Base-by-base conservation (phyloP, 2,329 filamentous ascomycete genomes). In the Paraconiothyrium brasiliense region DNA sequence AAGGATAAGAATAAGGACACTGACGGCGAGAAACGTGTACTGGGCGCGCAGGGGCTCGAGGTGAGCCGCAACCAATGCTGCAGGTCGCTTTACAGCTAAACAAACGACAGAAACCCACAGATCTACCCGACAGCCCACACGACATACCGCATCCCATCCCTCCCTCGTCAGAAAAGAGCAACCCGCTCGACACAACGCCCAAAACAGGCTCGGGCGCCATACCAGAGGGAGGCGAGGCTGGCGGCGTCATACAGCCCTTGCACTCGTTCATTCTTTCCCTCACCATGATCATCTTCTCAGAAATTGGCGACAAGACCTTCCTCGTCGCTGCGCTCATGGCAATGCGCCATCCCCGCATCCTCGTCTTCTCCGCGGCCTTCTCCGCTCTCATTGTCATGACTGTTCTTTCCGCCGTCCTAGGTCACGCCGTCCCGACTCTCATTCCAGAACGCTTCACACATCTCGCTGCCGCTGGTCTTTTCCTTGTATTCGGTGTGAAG, bases 301-400 rank as follows among this genome's bases (percentile, higher is more conserved):
- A 99, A 78, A 89, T 99, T 71, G 95, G 95, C 66, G 95, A 99
- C 86, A 99, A 99, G 83, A 99, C 95, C 0, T 99, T 99, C 83
- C 86, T 99, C 47, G 93, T 99, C 24, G 95, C 95, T 7, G 94
- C 94, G 8, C 87, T 99, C 20, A 99, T 99, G 95, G 95, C 95
- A 13, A 99, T 99, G 95, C 95, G 97, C 77, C 94, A 99, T 73
- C 91, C 95, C 64, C 90, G 95, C 56, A 83, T 97, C 66, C 86
- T 98, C 13, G 95, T 99, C 64, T 99, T 99, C 81, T 92, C 92
- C 1, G 93, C 95, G 8, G 95, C 95, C n/a, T 94, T 97, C 71
- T 89, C 90, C 57, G 96, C 95, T 10, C 85, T 99, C 49, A 87
- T 97, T 62, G 87, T 92, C 76, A 99, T 99, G 95, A 99, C 95